These are phyloP conservation scores for Umbelopsis isabellina DNA, from an alignment of 192 early-diverging fungal genomes.

Conservation along the genomic window DNA sequence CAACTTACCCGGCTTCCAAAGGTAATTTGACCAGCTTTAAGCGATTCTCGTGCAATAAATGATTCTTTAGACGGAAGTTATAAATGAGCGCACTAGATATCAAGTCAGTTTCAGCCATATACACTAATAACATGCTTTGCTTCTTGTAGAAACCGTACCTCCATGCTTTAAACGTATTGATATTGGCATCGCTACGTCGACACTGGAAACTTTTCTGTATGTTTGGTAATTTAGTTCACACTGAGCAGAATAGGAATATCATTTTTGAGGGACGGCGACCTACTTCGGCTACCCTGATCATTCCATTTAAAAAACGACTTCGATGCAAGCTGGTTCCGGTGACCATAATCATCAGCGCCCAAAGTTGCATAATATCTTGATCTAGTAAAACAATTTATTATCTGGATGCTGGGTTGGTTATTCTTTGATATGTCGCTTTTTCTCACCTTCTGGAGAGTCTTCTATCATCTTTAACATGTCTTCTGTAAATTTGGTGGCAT, in stretches of 20 bases:
- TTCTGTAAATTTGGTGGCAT: conserved; percentile 7
- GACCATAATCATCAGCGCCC: conserved; percentile 15
- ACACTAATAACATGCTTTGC: too few relatives aligned
- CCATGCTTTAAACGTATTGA: conserved; percentile 16
- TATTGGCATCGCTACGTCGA: conserved; percentile 8
- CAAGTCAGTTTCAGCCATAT: not conserved
- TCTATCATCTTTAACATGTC: conserved; percentile 10
- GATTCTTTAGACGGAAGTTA: not conserved
- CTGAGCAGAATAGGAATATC: not conserved
- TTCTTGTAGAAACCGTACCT: not conserved
- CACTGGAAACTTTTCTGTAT: conserved; percentile 18
- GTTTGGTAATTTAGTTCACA: not conserved
- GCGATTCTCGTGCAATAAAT: conserved; percentile 8
- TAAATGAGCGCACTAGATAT: conserved; percentile 2
- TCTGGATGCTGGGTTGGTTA: not conserved
- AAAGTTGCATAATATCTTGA: conserved; percentile 14
- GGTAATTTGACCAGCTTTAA: conserved; percentile 15
- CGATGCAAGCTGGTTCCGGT: conserved; percentile 2
- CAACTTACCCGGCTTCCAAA: conserved; percentile 3
- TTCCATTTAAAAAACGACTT: conserved; percentile 12
- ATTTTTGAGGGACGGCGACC: not conserved
- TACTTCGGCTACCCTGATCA: conserved; percentile 15
- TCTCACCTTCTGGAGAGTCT: conserved; percentile 1
- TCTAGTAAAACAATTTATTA: not conserved
- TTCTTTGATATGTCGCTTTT: not conserved